Percentiles rank a stretch among this genome's conserved stretches.
Conservation (phyloP, 768 basidiomycete species). For the Wakefieldia striispora region DNA sequence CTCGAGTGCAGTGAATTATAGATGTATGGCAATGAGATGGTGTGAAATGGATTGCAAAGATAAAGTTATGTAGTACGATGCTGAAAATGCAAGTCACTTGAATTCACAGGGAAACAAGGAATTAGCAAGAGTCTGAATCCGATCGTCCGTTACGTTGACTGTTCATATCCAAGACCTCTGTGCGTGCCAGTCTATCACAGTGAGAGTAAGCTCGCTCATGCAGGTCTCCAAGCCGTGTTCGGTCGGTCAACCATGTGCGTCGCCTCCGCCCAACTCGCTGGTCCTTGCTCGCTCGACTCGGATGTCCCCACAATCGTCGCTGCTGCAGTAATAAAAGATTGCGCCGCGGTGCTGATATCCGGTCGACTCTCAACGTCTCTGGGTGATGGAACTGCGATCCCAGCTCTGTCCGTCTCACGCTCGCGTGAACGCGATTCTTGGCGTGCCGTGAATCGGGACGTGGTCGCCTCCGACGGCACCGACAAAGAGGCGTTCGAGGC, state of each 20-base stretch:
- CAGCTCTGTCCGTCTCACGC: conserved; percentile 18
- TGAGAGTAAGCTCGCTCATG: conserved; percentile 24
- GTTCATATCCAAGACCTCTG: conserved; percentile 11
- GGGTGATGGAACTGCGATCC: conserved; percentile 24
- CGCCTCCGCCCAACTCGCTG: conserved; percentile 47
- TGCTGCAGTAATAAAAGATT: conserved; percentile 67
- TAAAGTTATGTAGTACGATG: conserved; percentile 20
- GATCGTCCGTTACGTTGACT: conserved; percentile 7
- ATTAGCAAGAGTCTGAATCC: conserved; percentile 3
- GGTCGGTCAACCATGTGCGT: conserved; percentile 44
- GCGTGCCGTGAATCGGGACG: conserved; percentile 22
- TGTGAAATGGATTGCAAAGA: conserved; percentile 2
- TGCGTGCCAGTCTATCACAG: too few species aligned
- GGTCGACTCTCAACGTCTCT: conserved; percentile 41
- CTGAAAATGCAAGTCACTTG: conserved; percentile 9
- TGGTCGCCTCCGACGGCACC: conserved; percentile 25
- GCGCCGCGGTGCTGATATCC: conserved; percentile 67
- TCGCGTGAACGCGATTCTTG: conserved; percentile 14
- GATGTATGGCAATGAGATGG: background rate
- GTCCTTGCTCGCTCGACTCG: conserved; percentile 47
- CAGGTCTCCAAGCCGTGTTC: conserved; percentile 38
- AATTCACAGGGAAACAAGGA: background rate
- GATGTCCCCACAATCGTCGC: conserved; percentile 57
- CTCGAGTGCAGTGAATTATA: background rate
- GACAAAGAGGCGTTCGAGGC: conserved; percentile 23